Base-by-base conservation (phyloP, 2,329 filamentous ascomycete species). In the Aspergillus melleus region DNA sequence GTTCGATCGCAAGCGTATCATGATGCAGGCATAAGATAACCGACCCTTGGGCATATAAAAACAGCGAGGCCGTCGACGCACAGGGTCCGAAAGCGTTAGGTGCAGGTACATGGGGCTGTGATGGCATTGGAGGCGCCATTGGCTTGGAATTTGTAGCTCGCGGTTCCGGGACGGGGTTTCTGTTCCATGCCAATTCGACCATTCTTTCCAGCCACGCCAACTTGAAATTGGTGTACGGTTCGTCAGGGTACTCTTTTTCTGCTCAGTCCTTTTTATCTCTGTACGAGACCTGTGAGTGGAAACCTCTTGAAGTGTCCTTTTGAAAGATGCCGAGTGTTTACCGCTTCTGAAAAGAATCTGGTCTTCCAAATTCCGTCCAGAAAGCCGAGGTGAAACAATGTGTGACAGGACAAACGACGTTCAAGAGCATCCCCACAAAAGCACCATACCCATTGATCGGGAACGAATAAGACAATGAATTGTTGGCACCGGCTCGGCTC, bases 1-100 rank as follows among this genome's bases (percentile, higher is more conserved):
- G 84, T 71, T 98, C 94, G 66, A 98, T 89, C 19, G 90, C 91
- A 57, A 99, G 80, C 3, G 91, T 96, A 73, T 98, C 94, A 78
- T 98, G 94, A 70, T 96, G 92, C 32, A 94, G 88, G 74, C 92
- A 95, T 24, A 97, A 83, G 60, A 99, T 88, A 6, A 88, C 86
- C 55, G 88, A 88, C 32, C 91, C 90, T 74, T 98, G 84, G 24
- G 92, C 88, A 76, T 96, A 97, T 26, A 99, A 84, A 66, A 99
- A 90, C 81, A 95, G 90, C 24, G 92, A 91, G 2, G 90, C 91
- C 4, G 95, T 98, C 30, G 95, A 92, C 19, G 92, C 92, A 75
- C 91, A 96, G 59, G 95, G 90, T 68, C 95, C 90, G 68, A 97
- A 92, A 62, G 87, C 78, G 36, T n/a, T 42, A 62, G 77, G 75